phyloP scores from a whole-genome alignment of 208 protist species.

The Leishmania tarentolae region DNA sequence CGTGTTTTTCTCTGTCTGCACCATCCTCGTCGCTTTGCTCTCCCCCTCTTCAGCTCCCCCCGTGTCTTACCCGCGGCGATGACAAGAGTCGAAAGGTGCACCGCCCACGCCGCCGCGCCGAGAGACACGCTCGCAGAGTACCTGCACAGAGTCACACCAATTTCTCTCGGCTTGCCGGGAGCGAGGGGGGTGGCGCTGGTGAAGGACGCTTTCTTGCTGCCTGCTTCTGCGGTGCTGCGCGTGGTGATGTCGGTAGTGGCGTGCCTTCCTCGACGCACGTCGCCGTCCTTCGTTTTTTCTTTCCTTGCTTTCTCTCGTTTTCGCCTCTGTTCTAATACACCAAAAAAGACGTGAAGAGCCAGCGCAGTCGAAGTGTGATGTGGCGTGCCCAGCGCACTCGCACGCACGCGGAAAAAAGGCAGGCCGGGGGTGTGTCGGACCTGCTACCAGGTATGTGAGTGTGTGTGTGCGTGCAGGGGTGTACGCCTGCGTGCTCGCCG shows the following conservation, averaged over 20 bases:
- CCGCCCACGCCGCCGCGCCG: no score
- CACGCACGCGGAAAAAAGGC: no score
- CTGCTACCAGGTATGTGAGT: no score
- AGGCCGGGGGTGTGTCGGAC: not conserved
- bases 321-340: not conserved
- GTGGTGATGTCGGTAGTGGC: not conserved
- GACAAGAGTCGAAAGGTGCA: not conserved
- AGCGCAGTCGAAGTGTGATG: no score
- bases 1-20: not conserved
- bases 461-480: not conserved
- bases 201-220: no score
- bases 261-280: not conserved
- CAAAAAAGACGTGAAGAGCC: no score
- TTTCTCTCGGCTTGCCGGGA: no score
- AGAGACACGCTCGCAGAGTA: not conserved
- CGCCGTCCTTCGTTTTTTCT: conserved; percentile 14
- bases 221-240: no score
- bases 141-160: no score
- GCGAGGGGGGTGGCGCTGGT: not conserved
- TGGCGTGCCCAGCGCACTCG: no score
- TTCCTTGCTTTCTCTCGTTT: conserved; percentile 4
- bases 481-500: not conserved
- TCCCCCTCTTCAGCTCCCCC: not conserved
- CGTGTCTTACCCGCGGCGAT: not conserved
- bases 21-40: not conserved